These are phyloP conservation scores for Talaromyces trachyspermus DNA, from an alignment of 495 filamentous ascomycete species.

Conservation along the genomic window DNA sequence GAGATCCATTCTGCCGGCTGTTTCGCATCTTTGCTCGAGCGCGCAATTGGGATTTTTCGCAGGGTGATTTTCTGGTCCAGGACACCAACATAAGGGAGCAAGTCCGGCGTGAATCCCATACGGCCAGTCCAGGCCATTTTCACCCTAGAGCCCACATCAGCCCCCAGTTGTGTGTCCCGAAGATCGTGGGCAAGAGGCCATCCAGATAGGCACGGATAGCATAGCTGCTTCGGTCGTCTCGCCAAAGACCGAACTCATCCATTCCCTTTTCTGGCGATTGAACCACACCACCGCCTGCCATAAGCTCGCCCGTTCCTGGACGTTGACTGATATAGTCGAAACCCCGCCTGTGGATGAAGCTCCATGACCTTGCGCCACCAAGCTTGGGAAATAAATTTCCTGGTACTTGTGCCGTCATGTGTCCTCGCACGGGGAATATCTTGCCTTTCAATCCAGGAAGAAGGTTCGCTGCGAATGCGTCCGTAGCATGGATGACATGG, in stretches of 20 bases:
- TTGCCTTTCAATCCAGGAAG: constrained; percentile 34
- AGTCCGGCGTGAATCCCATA: constrained; percentile 37
- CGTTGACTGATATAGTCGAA: constrained; percentile 30
- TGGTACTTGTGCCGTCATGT: constrained; percentile 37
- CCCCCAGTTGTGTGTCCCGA: constrained; percentile 13
- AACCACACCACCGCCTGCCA: constrained; percentile 30
- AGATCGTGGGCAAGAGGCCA: constrained; percentile 7
- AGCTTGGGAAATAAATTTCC: constrained; percentile 6
- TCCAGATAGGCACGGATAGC: constrained; percentile 9
- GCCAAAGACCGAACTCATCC: constrained; percentile 23
- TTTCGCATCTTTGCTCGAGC: constrained; percentile 11
- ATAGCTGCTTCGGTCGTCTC: constrained; percentile 21
- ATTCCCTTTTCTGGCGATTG: constrained; percentile 19
- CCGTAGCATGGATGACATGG: constrained; percentile 42
- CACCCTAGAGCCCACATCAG: constrained; percentile 32
- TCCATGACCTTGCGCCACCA: constrained; percentile 21
- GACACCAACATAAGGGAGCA: constrained; percentile 37
- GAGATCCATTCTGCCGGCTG: constrained; percentile 38
- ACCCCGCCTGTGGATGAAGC: constrained; percentile 22
- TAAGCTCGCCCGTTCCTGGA: constrained; percentile 16
- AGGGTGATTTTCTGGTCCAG: constrained; percentile 23
- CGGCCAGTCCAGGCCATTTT: constrained; percentile 38
- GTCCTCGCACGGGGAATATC: constrained; percentile 37
- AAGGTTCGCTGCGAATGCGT: constrained; percentile 37
- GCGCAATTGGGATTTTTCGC: constrained; percentile 7